phyloP scores from a whole-genome alignment of 139 green algal species.

The Asterochloris erici region DNA sequence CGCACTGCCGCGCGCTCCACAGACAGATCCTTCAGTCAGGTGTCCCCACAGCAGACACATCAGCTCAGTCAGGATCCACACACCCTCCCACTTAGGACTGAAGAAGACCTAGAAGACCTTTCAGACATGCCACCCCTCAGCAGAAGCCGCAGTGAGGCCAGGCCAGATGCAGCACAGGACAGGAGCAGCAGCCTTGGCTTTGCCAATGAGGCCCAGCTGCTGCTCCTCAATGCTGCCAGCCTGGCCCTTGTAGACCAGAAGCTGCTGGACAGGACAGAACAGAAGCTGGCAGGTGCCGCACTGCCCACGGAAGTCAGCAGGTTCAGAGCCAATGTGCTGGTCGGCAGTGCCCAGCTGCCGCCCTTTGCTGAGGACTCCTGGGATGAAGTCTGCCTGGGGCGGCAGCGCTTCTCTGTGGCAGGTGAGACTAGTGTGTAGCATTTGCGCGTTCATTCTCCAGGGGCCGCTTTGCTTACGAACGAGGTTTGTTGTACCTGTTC shows the following conservation, averaged over 20 bases:
- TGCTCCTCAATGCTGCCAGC: slow-evolving; percentile 60
- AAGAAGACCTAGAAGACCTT: no score
- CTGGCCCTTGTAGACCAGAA: slow-evolving; percentile 48
- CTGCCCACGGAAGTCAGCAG: slow-evolving; percentile 19
- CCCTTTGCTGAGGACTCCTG: slow-evolving; percentile 67
- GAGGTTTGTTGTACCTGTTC: no score
- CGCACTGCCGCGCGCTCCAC: background rate
- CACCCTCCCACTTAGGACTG: no score
- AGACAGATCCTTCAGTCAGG: no score
- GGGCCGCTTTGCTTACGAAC: no score
- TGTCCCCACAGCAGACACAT: no score
- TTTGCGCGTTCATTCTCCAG: no score
- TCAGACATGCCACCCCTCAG: no score
- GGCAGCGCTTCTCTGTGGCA: background rate
- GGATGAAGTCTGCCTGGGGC: slow-evolving; percentile 28
- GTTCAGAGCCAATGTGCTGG: slow-evolving; percentile 75
- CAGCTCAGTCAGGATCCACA: no score
- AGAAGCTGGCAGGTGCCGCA: background rate
- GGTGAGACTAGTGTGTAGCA: background rate
- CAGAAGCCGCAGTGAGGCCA: no score
- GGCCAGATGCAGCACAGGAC: no score
- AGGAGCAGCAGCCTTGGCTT: slow-evolving; percentile 40
- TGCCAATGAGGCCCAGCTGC: slow-evolving; percentile 82
- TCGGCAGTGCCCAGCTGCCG: slow-evolving; percentile 28
- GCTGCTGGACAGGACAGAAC: background rate